These are phyloP conservation scores for Arthrobotrys pseudoclavata DNA, from an alignment of 2,329 filamentous ascomycete genomes.

Conservation along the genomic window DNA sequence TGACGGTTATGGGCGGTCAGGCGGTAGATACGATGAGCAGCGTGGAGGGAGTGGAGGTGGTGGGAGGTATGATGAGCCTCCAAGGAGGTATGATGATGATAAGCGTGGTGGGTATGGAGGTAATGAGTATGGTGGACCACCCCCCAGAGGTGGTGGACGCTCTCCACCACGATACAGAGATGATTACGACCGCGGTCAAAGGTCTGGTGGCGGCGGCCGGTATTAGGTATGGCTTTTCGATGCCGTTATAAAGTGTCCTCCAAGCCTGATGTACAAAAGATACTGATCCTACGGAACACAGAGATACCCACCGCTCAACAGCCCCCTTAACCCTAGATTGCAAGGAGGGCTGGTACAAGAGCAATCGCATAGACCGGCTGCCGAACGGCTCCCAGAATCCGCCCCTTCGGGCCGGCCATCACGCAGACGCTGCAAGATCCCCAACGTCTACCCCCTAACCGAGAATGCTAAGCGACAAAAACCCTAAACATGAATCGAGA, in stretches of 20 bases:
- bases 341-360: background rate
- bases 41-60: conserved; percentile 52
- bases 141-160: conserved; percentile 60
- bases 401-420: too few relatives aligned
- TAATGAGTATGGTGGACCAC: conserved; percentile 60
- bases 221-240: conserved; percentile 60
- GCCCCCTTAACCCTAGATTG: conserved; percentile 26
- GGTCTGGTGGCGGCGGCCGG: conserved; percentile 50
- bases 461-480: conserved; percentile 19
- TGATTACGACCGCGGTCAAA: conserved; percentile 62
- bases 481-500: conserved; percentile 1
- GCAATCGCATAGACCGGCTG: background rate
- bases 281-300: conserved; percentile 2
- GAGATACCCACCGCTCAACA: conserved; percentile 53
- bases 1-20: conserved; percentile 61
- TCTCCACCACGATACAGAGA: conserved; percentile 56
- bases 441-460: background rate
- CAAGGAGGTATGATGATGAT: conserved; percentile 57
- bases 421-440: background rate
- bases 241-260: background rate
- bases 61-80: conserved; percentile 57
- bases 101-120: conserved; percentile 49
- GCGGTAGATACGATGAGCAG: conserved; percentile 62
- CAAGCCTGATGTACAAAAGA: background rate
- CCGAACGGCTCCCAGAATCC: background rate